phyloP scores from a whole-genome alignment of 192 early-diverging fungal species.

The Coemansia aciculifera region DNA sequence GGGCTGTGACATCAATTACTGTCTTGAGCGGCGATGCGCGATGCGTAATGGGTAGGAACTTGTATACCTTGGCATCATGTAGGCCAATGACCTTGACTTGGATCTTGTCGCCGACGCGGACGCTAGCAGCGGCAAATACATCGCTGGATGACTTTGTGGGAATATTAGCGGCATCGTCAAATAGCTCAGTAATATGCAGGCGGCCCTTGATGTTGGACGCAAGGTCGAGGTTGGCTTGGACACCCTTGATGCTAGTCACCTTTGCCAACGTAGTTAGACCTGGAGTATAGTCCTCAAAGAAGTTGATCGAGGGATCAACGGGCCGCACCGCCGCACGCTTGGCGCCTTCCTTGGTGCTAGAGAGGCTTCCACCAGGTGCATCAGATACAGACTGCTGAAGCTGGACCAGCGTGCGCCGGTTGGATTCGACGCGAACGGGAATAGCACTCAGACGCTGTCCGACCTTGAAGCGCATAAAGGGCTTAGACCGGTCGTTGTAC shows the following conservation, averaged over 20 bases:
- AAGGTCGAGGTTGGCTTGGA: conserved; percentile 63
- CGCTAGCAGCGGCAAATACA: conserved; percentile 37
- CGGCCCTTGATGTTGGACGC: conserved; percentile 73
- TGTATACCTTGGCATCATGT: conserved; percentile 62
- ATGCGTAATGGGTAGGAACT: conserved; percentile 68
- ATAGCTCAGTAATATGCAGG: conserved; percentile 72
- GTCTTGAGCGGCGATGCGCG: conserved; percentile 46
- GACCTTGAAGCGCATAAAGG: conserved; percentile 63
- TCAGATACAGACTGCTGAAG: conserved; percentile 7
- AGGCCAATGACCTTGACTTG: conserved; percentile 69
- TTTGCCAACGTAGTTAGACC: conserved; percentile 48
- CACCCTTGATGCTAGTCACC: conserved; percentile 54
- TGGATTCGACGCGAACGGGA: conserved; percentile 42
- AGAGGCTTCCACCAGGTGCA: neutral
- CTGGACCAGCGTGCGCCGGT: conserved; percentile 42
- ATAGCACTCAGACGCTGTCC: conserved; percentile 58
- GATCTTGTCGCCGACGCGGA: conserved; percentile 41
- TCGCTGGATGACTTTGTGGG: conserved; percentile 30
- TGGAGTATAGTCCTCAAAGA: conserved; percentile 55
- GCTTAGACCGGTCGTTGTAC: conserved; percentile 62
- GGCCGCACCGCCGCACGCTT: conserved; percentile 40
- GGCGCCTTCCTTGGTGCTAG: neutral
- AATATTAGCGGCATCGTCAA: conserved; percentile 47
- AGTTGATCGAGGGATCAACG: conserved; percentile 46
- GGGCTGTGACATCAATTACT: conserved; percentile 63